Base-by-base conservation (phyloP, 306 rosid genomes). In the Acacia melanoxylon region DNA sequence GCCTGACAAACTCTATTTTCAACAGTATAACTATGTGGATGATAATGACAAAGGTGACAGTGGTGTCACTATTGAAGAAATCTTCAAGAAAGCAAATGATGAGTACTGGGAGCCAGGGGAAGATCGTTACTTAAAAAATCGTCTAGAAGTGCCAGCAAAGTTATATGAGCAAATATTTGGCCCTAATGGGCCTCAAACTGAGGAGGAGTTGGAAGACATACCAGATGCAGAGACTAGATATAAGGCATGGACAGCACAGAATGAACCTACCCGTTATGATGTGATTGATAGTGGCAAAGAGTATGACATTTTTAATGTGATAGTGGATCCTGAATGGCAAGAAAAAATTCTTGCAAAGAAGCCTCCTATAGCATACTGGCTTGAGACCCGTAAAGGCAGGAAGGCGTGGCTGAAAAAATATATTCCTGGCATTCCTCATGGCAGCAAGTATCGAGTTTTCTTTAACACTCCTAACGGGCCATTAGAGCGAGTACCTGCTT, bases 71-170 rank as follows among this genome's bases (percentile, higher is more conserved):
- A 85, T 91, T 61, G 99, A 93, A 29, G 99, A 95, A 70, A 77
- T 95, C 49, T 85, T 95, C 52, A 89, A 93, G 90, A 90, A 85
- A 86, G 88, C 94, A 76, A 86, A 91, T 61, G 99, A 93, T 22
- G 94, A 92, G 76, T 95, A 93, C 79, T 95, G 99, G 99, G 92
- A 93, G 85, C 96, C 98, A 27, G 99, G 98, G 46, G 98, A 95
- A 89, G 96, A 95, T 81, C 90, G 93, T 72, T 95, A 85, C 78
- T 12, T 92, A 10, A 92, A 93, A 40, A 86, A 89, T 80, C 99
- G 94, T 58, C 85, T 84, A 25, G 99, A 92, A 80, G 90, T 84
- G 69, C 95, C 99, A 44, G 97, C 89, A 3, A 95, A 92, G 88
- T 86, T 95, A 75, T 95, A 92, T 74, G 99, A 95, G 87, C 87